Percentiles rank a stretch among this genome's conserved stretches.
Evolutionary conservation across 208 protist genomes (phyloP).

Genomic region (Crithidia expoeki): DNA sequence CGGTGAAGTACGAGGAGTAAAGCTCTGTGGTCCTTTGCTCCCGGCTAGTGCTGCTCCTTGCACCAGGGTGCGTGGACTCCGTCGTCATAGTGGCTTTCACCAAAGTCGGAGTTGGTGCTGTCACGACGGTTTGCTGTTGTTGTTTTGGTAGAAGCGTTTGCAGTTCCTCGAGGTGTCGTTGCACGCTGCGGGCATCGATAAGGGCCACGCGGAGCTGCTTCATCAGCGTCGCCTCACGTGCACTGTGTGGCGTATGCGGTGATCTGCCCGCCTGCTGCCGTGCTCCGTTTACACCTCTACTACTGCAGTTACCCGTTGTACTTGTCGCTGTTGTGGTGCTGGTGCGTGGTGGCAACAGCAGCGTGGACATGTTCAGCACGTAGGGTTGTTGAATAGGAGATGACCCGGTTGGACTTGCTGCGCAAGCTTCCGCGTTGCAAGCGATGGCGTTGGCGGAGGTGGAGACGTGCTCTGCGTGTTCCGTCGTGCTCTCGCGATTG

Average conservation of each 20-base stretch:
- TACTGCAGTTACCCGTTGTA: no score
- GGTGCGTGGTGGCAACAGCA: neutral
- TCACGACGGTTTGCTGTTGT: neutral
- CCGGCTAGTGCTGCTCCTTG: no score
- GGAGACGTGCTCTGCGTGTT: no score
- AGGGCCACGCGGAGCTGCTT: conserved; percentile 27
- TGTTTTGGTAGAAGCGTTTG: conserved; percentile 13
- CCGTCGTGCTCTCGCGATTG: no score
- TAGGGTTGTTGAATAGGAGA: neutral
- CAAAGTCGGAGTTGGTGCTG: neutral
- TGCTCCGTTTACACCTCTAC: neutral
- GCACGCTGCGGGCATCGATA: conserved; percentile 25
- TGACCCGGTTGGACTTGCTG: neutral
- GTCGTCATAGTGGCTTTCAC: neutral
- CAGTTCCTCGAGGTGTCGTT: conserved; percentile 20
- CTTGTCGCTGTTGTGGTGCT: neutral
- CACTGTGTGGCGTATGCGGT: conserved; percentile 18
- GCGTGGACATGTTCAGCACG: neutral
- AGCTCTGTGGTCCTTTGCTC: no score
- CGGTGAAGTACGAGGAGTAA: no score
- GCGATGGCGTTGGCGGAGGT: no score
- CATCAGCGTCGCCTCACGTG: conserved; percentile 12
- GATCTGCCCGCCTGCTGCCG: neutral
- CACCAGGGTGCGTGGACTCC: neutral
- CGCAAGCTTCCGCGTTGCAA: no score